Conservation (phyloP, 352 stramenopile species). For the Nannochloropsis limnetica region DNA sequence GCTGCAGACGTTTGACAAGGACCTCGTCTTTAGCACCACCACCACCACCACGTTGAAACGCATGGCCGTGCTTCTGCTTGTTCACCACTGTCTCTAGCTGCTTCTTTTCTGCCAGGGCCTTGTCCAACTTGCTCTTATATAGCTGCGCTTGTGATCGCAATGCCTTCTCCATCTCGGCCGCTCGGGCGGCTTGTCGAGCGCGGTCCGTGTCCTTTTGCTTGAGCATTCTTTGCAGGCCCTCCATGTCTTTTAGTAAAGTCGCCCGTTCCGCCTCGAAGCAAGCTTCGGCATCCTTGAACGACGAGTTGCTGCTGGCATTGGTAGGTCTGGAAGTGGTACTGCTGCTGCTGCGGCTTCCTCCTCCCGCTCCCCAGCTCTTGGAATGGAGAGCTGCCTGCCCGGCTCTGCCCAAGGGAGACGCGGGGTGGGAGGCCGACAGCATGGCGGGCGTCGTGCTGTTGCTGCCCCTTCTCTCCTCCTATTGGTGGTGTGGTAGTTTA, state of each 20-base stretch:
- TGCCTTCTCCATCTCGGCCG: not conserved
- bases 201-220: conserved; percentile 10
- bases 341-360: not conserved
- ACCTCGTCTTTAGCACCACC: not conserved
- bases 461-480: not conserved
- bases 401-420: not conserved
- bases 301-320: not conserved
- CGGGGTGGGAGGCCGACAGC: conserved; percentile 10
- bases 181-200: not conserved
- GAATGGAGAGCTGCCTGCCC: not conserved
- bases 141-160: not conserved
- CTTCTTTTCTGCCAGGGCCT: not conserved
- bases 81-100: not conserved
- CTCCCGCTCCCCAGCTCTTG: not conserved
- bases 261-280: not conserved
- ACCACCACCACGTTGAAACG: not conserved
- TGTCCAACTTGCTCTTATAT: conserved; percentile 6
- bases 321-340: not conserved
- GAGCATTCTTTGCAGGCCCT: not conserved
- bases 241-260: conserved; percentile 1
- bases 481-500: not conserved
- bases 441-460: no score
- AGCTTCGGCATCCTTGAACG: not conserved
- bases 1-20: not conserved
- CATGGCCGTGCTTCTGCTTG: not conserved